Base-by-base conservation (phyloP, 495 filamentous ascomycete species). In the Cercophora sp. region DNA sequence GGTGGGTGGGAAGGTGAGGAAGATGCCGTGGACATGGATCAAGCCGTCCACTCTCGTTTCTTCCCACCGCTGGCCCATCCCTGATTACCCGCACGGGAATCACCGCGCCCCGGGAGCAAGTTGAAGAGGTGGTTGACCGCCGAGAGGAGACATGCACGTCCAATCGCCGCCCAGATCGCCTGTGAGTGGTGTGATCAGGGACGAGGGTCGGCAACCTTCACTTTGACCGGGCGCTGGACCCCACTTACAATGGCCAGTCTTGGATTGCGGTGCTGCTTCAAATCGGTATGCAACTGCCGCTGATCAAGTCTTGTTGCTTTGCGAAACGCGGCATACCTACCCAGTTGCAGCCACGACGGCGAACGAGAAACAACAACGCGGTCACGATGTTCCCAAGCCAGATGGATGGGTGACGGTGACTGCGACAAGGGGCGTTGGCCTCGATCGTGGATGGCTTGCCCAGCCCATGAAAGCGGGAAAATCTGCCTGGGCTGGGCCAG, bases 261-360 rank as follows among this genome's bases (percentile, higher is more conserved):
- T 20, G 22, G 18, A 3, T 39, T 20, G 18, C 15, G 2, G 36
- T 39, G 16, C 11, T 39, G 36, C 36, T 20, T 43, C 18, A n/a
- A 25, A 24, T 25, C 20, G 37, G n/a, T 22, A 23, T 43, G 40
- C 40, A 43, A 43, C 40, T 25, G 40, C 40, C 40, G 40, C 20
- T 6, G 40, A 22, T 43, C 40, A 43, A 43, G 8, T 39, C 35
- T 25, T 25, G 16, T 25, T 25, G 40, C 15, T 25, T 9, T n/a
- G 18, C 2, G 22, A 43, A 43, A 32, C 13, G n/a, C n/a, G n/a
- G n/a, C n/a, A n/a, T n/a, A n/a, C n/a, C n/a, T n/a, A n/a, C n/a
- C n/a, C n/a, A n/a, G n/a, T n/a, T n/a, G n/a, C n/a, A n/a, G n/a
- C n/a, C n/a, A n/a, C n/a, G n/a, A 22, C 40, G 19, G 18, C 40